phyloP scores from a whole-genome alignment of 257 asterid genomes.

The Primulina huaijiensis region DNA sequence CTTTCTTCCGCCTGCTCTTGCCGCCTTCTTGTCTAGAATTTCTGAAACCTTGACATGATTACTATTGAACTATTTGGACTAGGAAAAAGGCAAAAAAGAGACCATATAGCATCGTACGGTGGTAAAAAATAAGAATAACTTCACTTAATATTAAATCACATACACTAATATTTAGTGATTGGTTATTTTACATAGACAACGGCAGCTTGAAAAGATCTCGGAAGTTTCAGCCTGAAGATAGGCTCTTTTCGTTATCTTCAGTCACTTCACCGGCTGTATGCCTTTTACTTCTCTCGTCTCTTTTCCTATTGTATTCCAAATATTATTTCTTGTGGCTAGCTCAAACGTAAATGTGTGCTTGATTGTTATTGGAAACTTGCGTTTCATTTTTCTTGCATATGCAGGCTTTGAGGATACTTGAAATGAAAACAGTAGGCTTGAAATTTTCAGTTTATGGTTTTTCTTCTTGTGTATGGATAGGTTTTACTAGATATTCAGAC shows the following conservation, averaged over 20 bases:
- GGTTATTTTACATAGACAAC: no score
- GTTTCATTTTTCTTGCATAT: background rate
- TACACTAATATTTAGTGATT: no score
- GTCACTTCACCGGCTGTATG: constrained; percentile 95
- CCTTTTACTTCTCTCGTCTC: constrained; percentile 20
- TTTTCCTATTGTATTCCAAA: background rate
- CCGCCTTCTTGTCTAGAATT: no score
- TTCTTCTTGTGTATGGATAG: background rate
- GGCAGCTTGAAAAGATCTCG: constrained; percentile 92
- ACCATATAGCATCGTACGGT: no score
- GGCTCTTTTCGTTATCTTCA: no score
- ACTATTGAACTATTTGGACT: no score
- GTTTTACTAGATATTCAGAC: background rate
- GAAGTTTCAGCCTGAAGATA: constrained; percentile 95
- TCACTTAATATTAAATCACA: no score
- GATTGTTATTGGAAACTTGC: background rate
- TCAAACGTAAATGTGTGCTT: background rate
- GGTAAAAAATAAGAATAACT: no score
- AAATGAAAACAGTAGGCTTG: no score
- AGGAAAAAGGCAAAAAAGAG: no score
- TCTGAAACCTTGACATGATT: no score
- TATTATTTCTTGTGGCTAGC: background rate
- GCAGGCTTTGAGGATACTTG: background rate
- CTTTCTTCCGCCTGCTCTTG: no score
- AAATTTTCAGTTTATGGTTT: background rate